A percentile compares a stretch with the other conserved stretches of the same genome.
Conservation (phyloP, 1,139 yeast species). For the Pichia cactophila region DNA sequence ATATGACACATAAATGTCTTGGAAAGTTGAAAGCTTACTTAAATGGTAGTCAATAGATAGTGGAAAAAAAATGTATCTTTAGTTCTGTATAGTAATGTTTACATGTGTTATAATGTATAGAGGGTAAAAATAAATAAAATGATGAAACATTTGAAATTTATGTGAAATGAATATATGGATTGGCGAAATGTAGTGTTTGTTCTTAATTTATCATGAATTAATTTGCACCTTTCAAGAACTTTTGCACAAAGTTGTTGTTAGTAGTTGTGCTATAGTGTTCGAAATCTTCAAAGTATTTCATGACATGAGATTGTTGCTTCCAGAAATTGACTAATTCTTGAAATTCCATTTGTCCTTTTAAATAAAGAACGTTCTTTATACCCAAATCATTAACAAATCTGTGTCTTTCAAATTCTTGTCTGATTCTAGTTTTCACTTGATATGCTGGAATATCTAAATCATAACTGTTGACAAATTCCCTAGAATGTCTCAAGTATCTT, state of each 20-base stretch:
- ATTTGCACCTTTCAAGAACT: slow-evolving; percentile 57
- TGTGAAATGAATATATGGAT: slow-evolving; percentile 2
- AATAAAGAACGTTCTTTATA: slow-evolving; percentile 58
- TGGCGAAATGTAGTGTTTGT: background rate
- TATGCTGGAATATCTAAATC: slow-evolving; percentile 83
- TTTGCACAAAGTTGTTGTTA: slow-evolving; percentile 54
- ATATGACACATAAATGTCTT: slow-evolving; percentile 20
- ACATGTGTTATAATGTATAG: background rate
- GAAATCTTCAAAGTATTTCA: slow-evolving; percentile 72
- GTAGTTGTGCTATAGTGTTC: slow-evolving; percentile 42
- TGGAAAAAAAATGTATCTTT: background rate
- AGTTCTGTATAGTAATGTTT: background rate
- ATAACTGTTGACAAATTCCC: slow-evolving; percentile 50
- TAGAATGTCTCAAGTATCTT: slow-evolving; percentile 55
- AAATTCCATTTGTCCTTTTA: slow-evolving; percentile 87
- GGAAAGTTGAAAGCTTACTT: slow-evolving; percentile 17
- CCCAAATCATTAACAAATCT: slow-evolving; percentile 63
- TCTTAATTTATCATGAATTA: background rate
- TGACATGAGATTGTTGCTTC: slow-evolving; percentile 84
- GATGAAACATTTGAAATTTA: background rate
- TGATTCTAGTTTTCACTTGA: slow-evolving; percentile 69
- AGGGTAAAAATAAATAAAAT: background rate
- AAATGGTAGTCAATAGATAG: background rate
- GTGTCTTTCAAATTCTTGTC: slow-evolving; percentile 87
- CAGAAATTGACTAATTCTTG: slow-evolving; percentile 85